Percentiles rank a stretch among this genome's conserved stretches.
These are phyloP conservation scores for Aspergillus thermomutatus DNA, from an alignment of 2,329 filamentous ascomycete genomes.

Conservation along the genomic window DNA sequence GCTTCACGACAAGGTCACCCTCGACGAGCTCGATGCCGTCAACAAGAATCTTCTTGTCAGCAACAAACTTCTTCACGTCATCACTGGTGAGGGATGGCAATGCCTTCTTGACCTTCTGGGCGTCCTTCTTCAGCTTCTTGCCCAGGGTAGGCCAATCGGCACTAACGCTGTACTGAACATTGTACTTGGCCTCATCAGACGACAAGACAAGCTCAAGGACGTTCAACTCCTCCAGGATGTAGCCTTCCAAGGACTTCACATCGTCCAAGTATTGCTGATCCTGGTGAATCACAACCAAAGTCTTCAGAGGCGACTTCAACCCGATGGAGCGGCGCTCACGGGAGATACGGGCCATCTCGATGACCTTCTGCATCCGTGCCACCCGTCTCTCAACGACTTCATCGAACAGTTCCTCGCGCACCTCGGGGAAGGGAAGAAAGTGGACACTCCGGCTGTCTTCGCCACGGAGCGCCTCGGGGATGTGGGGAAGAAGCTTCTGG, in stretches of 20 bases:
- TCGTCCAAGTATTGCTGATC: conserved; percentile 82
- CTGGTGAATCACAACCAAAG: conserved; percentile 81
- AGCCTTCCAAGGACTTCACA: conserved; percentile 77
- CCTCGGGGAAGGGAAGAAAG: conserved; percentile 86
- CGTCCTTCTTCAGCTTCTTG: conserved; percentile 97
- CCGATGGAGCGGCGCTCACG: conserved; percentile 81
- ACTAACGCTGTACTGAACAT: conserved; percentile 83
- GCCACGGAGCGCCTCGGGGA: conserved; percentile 66
- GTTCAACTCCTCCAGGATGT: conserved; percentile 90
- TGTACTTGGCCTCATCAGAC: conserved; percentile 83
- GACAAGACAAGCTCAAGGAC: conserved; percentile 80
- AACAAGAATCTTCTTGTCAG: conserved; percentile 70
- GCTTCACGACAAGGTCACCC: conserved; percentile 79
- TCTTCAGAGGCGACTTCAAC: conserved; percentile 87
- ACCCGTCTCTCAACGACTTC: conserved; percentile 81
- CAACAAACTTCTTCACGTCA: conserved; percentile 75
- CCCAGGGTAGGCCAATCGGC: conserved; percentile 93
- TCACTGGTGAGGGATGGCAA: conserved; percentile 74
- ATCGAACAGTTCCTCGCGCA: conserved; percentile 84
- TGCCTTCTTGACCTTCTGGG: conserved; percentile 85
- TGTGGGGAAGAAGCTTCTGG: conserved; percentile 73
- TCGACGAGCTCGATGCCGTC: conserved; percentile 80
- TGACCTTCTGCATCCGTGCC: conserved; percentile 89
- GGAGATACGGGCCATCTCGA: conserved; percentile 82
- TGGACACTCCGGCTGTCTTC: conserved; percentile 83